A percentile compares a stretch with the other conserved stretches of the same genome.
phyloP scores from a whole-genome alignment of 805 yeast genomes.

The Saccharomycopsis olivae region DNA sequence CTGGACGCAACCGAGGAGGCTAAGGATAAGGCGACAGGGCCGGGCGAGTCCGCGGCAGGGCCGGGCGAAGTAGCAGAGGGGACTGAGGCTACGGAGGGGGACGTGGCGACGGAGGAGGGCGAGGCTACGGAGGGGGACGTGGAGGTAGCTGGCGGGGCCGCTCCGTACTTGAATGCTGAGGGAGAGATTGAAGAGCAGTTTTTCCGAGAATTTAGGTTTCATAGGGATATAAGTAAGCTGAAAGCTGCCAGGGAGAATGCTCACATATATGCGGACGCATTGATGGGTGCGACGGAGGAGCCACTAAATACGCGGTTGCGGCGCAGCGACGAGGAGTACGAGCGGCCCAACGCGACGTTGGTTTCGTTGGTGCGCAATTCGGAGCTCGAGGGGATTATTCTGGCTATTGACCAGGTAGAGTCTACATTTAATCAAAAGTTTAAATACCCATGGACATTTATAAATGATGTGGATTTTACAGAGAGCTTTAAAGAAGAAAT shows the following conservation, averaged over 20 bases:
- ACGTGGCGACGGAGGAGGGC: too few species aligned
- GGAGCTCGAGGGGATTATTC: constrained; percentile 39
- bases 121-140: too few species aligned
- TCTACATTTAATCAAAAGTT: constrained; percentile 55
- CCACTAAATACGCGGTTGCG: too few species aligned
- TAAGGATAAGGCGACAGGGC: too few species aligned
- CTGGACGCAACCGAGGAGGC: too few species aligned
- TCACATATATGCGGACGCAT: background rate
- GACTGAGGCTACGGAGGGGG: too few species aligned
- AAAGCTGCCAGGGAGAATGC: background rate
- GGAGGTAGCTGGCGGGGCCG: too few species aligned
- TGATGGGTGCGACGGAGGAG: too few species aligned
- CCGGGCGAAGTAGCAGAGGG: too few species aligned
- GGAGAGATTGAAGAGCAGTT: constrained; percentile 12
- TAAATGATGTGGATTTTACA: constrained; percentile 61
- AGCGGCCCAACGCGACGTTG: constrained; percentile 64
- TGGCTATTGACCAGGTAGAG: constrained; percentile 54
- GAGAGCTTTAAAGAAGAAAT: constrained; percentile 43
- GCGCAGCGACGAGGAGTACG: constrained; percentile 22
- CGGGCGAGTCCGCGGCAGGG: too few species aligned
- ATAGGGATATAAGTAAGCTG: background rate
- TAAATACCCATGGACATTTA: constrained; percentile 70
- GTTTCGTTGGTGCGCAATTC: constrained; percentile 58
- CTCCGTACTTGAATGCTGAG: constrained; percentile 7
- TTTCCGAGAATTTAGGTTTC: constrained; percentile 9